Percentiles rank a stretch among this genome's conserved stretches.
phyloP scores from a whole-genome alignment of 371 early-diverging fungal species.

The Nematocida displodere region DNA sequence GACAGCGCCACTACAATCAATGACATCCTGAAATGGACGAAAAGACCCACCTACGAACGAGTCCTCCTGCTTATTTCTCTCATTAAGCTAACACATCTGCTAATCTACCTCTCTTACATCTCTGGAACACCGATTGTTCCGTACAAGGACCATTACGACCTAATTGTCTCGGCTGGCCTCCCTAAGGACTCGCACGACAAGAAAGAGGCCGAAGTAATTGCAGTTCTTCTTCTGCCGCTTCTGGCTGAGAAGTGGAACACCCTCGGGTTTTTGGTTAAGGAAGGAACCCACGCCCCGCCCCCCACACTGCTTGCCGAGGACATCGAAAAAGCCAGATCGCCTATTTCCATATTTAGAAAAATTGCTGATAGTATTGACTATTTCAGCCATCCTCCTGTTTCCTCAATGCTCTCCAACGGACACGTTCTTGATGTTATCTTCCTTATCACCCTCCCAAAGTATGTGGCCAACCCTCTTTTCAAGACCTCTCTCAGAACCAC shows the following conservation, averaged over 20 bases:
- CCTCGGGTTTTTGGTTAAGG: constrained; percentile 20
- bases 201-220: background rate
- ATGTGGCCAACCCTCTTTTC: constrained; percentile 10
- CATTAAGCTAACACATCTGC: constrained; percentile 6
- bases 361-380: constrained; percentile 9
- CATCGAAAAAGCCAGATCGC: background rate
- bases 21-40: constrained; percentile 5
- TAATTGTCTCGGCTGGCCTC: background rate
- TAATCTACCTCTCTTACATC: constrained; percentile 17
- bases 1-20: background rate
- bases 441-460: constrained; percentile 41
- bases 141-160: background rate
- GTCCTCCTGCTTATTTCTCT: constrained; percentile 11
- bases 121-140: background rate
- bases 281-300: background rate
- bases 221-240: background rate
- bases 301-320: background rate
- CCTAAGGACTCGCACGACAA: constrained; percentile 11
- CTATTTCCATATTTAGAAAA: constrained; percentile 8
- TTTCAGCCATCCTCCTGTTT: background rate
- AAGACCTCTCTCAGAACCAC: constrained; percentile 4
- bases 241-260: constrained; percentile 45
- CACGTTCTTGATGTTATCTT: constrained; percentile 31
- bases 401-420: constrained; percentile 1
- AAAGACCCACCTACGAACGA: constrained; percentile 20